These are phyloP conservation scores for Sarocladium oryzae DNA, from an alignment of 2,329 filamentous ascomycete genomes.

Conservation along the genomic window DNA sequence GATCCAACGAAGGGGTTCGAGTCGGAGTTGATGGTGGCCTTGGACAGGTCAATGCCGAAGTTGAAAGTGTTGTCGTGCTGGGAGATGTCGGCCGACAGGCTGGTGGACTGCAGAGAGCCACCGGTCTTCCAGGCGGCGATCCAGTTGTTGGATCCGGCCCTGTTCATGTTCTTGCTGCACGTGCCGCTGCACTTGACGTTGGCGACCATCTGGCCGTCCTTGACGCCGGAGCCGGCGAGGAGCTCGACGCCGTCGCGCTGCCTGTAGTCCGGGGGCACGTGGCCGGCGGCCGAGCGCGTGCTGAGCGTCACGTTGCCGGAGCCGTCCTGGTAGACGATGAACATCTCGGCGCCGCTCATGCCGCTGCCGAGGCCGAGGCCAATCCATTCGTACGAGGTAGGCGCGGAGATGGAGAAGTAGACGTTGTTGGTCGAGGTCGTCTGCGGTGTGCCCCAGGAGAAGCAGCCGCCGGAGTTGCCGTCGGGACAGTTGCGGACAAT, in stretches of 20 bases:
- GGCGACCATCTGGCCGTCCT: slow-evolving; percentile 46
- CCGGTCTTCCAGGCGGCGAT: slow-evolving; percentile 50
- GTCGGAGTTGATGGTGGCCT: slow-evolving; percentile 39
- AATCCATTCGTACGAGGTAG: slow-evolving; percentile 48
- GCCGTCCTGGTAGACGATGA: slow-evolving; percentile 55
- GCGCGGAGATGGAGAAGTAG: slow-evolving; percentile 55
- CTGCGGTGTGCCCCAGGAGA: slow-evolving; percentile 48
- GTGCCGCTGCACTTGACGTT: slow-evolving; percentile 48
- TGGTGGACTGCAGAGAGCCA: slow-evolving; percentile 36
- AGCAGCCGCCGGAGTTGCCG: slow-evolving; percentile 39
- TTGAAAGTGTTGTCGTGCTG: slow-evolving; percentile 38
- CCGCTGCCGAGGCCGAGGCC: slow-evolving; percentile 47
- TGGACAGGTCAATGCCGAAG: slow-evolving; percentile 43
- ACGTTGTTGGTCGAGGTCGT: slow-evolving; percentile 46
- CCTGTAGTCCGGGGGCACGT: slow-evolving; percentile 44
- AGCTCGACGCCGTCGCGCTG: slow-evolving; percentile 40
- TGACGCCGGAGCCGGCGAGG: slow-evolving; percentile 52
- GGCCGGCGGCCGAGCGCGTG: slow-evolving; percentile 41
- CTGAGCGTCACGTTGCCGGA: slow-evolving; percentile 55
- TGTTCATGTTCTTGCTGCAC: slow-evolving; percentile 38
- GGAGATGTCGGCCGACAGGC: slow-evolving; percentile 30
- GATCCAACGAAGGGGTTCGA: slow-evolving; percentile 43
- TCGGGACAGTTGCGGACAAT: slow-evolving; percentile 34
- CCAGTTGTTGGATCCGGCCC: slow-evolving; percentile 39
- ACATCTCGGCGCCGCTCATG: slow-evolving; percentile 55